Evolutionary conservation across 192 early-diverging fungal species (phyloP).

Genomic region (Rhizoclosmatium globosum): DNA sequence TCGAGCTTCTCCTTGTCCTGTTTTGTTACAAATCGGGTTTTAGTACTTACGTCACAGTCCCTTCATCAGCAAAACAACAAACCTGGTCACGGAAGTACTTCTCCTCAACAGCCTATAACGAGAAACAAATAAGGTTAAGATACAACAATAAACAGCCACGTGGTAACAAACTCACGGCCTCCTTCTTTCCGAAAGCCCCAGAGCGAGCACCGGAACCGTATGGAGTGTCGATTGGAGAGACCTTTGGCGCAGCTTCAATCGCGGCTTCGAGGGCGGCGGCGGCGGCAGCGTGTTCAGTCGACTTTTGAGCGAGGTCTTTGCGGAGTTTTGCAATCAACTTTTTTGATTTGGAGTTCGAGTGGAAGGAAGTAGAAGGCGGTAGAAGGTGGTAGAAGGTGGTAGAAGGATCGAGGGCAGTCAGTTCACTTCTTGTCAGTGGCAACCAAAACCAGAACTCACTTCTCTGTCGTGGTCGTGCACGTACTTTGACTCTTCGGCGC

Average conservation of each 20-base stretch:
- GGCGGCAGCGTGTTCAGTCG: conserved; percentile 30
- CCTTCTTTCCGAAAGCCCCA: conserved; percentile 20
- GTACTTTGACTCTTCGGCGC: conserved; percentile 16
- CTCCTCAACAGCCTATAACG: conserved; percentile 30
- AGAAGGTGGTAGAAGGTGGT: not conserved
- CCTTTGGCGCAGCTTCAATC: conserved; percentile 28
- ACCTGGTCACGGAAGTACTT: conserved; percentile 32
- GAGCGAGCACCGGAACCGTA: not conserved
- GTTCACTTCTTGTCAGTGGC: not conserved
- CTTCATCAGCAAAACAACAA: not conserved
- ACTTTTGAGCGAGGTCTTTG: conserved; percentile 25
- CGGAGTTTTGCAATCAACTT: conserved; percentile 29
- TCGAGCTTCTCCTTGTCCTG: conserved; percentile 40
- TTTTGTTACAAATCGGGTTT: too few relatives aligned
- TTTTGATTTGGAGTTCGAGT: not conserved
- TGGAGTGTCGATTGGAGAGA: conserved; percentile 21
- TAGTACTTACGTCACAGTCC: too few relatives aligned
- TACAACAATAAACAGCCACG: not conserved
- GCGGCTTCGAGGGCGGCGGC: conserved; percentile 33
- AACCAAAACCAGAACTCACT: conserved; percentile 1
- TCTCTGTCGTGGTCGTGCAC: conserved; percentile 38
- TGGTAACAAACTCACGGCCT: not conserved
- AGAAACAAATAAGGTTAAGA: not conserved
- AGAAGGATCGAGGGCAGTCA: not conserved
- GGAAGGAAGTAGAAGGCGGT: not conserved